phyloP scores from a whole-genome alignment of 345 rosid species.

The Aurinia saxatilis region DNA sequence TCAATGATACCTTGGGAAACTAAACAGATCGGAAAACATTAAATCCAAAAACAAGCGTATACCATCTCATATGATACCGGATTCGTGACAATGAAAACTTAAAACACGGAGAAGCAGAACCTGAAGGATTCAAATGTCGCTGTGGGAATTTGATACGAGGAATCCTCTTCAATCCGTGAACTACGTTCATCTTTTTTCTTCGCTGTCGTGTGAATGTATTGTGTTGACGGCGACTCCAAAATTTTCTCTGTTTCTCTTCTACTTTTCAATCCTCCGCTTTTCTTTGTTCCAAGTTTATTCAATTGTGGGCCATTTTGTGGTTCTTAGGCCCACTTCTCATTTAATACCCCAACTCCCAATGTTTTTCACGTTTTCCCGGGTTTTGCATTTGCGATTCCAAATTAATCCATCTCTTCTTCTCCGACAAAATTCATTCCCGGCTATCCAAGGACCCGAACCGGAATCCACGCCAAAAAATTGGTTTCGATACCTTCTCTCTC shows the following conservation, averaged over 20 bases:
- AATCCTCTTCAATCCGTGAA: slow-evolving; percentile 68
- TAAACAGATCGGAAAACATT: background rate
- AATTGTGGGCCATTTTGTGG: background rate
- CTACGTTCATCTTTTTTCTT: slow-evolving; percentile 45
- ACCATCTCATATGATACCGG: background rate
- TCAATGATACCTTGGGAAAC: background rate
- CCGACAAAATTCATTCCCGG: too few species aligned
- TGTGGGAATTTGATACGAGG: slow-evolving; percentile 87
- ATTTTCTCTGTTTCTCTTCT: background rate
- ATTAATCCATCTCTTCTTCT: too few species aligned
- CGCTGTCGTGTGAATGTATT: background rate
- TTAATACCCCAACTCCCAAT: background rate
- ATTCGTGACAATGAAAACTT: background rate
- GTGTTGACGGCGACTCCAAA: slow-evolving; percentile 19
- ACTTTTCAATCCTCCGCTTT: slow-evolving; percentile 1
- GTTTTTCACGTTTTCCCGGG: too few species aligned
- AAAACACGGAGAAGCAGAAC: slow-evolving; percentile 17
- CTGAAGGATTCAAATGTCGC: slow-evolving; percentile 47
- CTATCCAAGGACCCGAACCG: too few species aligned
- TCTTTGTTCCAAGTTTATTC: background rate
- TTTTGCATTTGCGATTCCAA: too few species aligned
- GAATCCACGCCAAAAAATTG: too few species aligned
- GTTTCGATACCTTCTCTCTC: too few species aligned
- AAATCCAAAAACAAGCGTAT: background rate
- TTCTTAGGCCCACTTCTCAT: background rate